A percentile compares a stretch with the other conserved stretches of the same genome.
phyloP scores from a whole-genome alignment of 2,329 filamentous ascomycete genomes.

The Alternaria dauci region DNA sequence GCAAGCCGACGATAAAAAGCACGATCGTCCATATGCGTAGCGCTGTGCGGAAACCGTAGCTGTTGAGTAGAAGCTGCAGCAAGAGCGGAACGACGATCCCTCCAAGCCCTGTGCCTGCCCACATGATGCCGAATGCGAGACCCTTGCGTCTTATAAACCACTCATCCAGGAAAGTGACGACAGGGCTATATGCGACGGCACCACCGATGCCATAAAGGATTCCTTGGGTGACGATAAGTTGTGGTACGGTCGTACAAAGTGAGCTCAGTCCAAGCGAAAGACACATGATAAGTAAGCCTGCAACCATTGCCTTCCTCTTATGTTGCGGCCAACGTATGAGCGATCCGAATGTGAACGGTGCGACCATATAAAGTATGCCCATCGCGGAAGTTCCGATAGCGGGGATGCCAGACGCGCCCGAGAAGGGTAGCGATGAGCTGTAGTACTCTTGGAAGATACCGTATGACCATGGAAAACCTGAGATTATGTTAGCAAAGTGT shows the following conservation, averaged over 20 bases:
- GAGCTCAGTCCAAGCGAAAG: constrained; percentile 53
- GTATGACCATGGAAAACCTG: constrained; percentile 73
- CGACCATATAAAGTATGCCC: constrained; percentile 59
- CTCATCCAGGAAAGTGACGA: constrained; percentile 67
- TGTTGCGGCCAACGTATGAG: constrained; percentile 46
- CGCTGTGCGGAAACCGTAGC: constrained; percentile 54
- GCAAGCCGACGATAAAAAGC: constrained; percentile 41
- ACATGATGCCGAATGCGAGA: constrained; percentile 71
- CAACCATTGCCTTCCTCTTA: constrained; percentile 38
- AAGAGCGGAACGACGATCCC: constrained; percentile 56
- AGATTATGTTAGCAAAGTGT: constrained; percentile 4
- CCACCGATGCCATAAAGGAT: constrained; percentile 68
- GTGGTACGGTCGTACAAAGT: constrained; percentile 61
- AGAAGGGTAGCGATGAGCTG: constrained; percentile 66
- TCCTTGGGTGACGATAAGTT: constrained; percentile 69
- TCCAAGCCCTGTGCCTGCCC: constrained; percentile 54
- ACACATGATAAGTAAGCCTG: constrained; percentile 51
- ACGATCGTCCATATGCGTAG: constrained; percentile 51
- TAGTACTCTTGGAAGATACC: constrained; percentile 78
- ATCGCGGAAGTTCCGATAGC: constrained; percentile 71
- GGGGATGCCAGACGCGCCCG: constrained; percentile 62
- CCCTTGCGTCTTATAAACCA: constrained; percentile 69
- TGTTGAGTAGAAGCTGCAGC: constrained; percentile 51
- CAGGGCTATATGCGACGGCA: constrained; percentile 64
- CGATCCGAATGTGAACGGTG: constrained; percentile 52